Base-by-base conservation (phyloP, 1,284 basidiomycete species). In the Ceratorhiza oryzae-sativae region DNA sequence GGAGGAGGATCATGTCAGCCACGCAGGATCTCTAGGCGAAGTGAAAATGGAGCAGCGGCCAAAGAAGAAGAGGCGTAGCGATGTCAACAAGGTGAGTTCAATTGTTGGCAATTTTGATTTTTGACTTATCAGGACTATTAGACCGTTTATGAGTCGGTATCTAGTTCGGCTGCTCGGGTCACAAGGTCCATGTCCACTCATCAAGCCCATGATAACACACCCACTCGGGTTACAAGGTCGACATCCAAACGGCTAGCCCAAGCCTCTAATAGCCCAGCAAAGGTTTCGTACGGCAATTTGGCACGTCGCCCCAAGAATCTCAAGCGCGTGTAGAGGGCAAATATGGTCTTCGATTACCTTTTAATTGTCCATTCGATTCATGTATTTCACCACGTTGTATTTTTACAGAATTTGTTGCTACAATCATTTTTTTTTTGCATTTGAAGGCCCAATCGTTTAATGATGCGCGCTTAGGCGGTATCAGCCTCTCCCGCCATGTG, bases 1-100 rank as follows among this genome's bases (percentile, higher is more conserved):
- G 23, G 53, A 58, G 1, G 32, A 12, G 13, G 53, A 70, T 10
- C 23, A 30, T 27, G 58, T 3, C 13, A n/a, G n/a, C n/a, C 51
- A 30, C 30, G 41, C 5, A 2, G 27, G 18, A 1, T 27, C 25
- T 27, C 36, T 27, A 13, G 30, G n/a, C 32, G 27, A 51, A 12
- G 36, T 6, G 23, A 70, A 56, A 32, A 13, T 58, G 13, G 65
- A 56, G 18, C 32, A 53, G 41, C 48, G 65, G 9, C 65, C 65
- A 3, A 70, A 70, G 65, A 70, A 58, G 53, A 58, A 70, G 53
- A 42, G 51, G 42, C 65, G 65, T 15, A 70, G 53, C 30, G 25
- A 51, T 70, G 53, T 36, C 10, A 36, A 25, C 39, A 53, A 70
- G 23, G 65, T 70, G 20, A n/a, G 65, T 42, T 1, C 12, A 18